phyloP scores from a whole-genome alignment of 106 monocot species.

The Hemerocallis citrina region DNA sequence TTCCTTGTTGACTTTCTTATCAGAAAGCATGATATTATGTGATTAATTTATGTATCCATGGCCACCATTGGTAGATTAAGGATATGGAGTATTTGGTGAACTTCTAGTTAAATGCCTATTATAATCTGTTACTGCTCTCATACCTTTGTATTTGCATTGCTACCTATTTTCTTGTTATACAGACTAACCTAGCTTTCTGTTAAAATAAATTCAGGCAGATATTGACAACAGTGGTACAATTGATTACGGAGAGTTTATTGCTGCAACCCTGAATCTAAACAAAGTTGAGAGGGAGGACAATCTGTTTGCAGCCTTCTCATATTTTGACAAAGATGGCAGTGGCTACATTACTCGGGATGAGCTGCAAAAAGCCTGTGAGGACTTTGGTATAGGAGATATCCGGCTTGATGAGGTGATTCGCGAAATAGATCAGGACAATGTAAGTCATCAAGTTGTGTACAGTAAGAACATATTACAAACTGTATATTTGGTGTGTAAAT shows the following conservation, averaged over 20 bases:
- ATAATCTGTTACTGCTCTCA: neutral
- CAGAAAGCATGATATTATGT: too few species aligned
- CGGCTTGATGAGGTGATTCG: conserved; percentile 53
- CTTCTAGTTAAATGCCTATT: neutral
- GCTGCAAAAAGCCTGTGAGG: conserved; percentile 70
- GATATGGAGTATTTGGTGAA: neutral
- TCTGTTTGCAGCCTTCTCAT: conserved; percentile 65
- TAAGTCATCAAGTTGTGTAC: conserved; percentile 7
- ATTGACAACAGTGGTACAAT: conserved; percentile 71
- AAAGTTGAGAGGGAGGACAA: conserved; percentile 66
- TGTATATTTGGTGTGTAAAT: neutral
- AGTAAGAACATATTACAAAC: neutral
- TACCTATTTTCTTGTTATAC: neutral
- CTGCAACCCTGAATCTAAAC: conserved; percentile 65
- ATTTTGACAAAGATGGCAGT: conserved; percentile 83
- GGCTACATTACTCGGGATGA: conserved; percentile 73
- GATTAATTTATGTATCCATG: neutral
- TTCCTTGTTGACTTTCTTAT: too few species aligned
- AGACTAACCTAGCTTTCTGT: neutral
- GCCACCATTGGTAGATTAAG: neutral
- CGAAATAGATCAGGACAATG: conserved; percentile 72
- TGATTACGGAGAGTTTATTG: conserved; percentile 72
- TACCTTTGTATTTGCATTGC: neutral
- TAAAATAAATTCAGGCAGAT: conserved; percentile 44
- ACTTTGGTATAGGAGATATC: conserved; percentile 45